Percentiles rank a stretch among this genome's conserved stretches.
phyloP scores from a whole-genome alignment of 495 filamentous ascomycete species.

The Aspergillus asperescens region DNA sequence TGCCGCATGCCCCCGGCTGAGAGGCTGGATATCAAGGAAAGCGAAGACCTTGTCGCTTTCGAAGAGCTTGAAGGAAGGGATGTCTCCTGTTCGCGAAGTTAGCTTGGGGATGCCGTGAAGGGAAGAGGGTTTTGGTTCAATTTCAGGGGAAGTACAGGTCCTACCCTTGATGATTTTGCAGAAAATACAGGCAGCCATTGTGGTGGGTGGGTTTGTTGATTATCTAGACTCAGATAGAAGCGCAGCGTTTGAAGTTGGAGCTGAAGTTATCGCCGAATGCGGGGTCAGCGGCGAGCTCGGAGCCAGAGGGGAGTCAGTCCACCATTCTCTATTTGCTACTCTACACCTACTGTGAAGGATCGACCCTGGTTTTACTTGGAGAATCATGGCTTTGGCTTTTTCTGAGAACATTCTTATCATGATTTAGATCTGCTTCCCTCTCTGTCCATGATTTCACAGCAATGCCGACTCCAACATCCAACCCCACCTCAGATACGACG shows the following conservation, averaged over 20 bases:
- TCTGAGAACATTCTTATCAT: constrained; percentile 4
- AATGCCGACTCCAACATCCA: constrained; percentile 6
- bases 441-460: constrained; percentile 4
- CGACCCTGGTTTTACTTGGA: neutral
- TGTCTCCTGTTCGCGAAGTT: constrained; percentile 63
- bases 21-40: constrained; percentile 92
- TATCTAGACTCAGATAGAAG: neutral
- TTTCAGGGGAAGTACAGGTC: constrained; percentile 5
- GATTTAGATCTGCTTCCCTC: neutral
- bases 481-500: constrained; percentile 2
- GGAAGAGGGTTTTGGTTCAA: no score
- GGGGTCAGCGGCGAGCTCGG: constrained; percentile 3
- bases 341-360: neutral
- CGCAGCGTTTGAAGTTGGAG: neutral
- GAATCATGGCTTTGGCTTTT: neutral
- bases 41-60: constrained; percentile 90
- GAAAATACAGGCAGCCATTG: constrained; percentile 75
- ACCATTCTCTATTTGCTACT: neutral
- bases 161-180: constrained; percentile 96
- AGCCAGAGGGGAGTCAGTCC: neutral
- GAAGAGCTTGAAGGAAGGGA: constrained; percentile 91
- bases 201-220: neutral
- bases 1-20: constrained; percentile 79
- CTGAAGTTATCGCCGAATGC: constrained; percentile 8
- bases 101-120: neutral